phyloP scores from a whole-genome alignment of 495 filamentous ascomycete species.

The Aspergillus affinis region DNA sequence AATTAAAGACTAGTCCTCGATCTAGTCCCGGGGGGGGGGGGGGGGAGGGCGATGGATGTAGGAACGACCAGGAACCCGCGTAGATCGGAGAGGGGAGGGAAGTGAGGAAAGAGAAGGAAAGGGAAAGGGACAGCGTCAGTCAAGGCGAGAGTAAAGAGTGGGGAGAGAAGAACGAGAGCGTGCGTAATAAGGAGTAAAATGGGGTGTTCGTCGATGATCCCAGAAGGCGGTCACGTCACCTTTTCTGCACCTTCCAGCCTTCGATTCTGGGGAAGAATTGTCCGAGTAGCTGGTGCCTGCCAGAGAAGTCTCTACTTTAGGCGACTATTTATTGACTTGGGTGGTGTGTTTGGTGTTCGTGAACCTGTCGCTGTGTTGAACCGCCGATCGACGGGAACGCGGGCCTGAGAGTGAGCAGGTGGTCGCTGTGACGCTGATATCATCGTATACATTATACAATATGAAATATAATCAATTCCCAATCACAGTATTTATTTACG shows the following conservation, averaged over 20 bases:
- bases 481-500: no score
- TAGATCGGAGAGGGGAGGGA: slow-evolving; percentile 6
- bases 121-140: slow-evolving; percentile 8
- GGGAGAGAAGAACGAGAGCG: slow-evolving; percentile 8
- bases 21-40: slow-evolving; percentile 11
- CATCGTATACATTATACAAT: no score
- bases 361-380: no score
- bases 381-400: no score
- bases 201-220: neutral
- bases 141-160: slow-evolving; percentile 3
- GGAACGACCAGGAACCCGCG: neutral
- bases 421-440: no score
- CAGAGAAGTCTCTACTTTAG: no score
- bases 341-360: no score
- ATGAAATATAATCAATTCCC: no score
- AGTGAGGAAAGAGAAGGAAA: slow-evolving; percentile 21
- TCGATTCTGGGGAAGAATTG: slow-evolving; percentile 14
- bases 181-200: no score
- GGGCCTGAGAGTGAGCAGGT: no score
- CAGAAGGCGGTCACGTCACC: slow-evolving; percentile 24
- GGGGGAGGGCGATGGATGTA: neutral
- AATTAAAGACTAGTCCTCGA: neutral
- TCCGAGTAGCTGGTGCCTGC: no score
- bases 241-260: slow-evolving; percentile 38
- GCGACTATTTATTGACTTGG: no score